Percentiles rank a stretch among this genome's conserved stretches.
Conservation (phyloP, 257 asterid genomes). For the Plantago major region DNA sequence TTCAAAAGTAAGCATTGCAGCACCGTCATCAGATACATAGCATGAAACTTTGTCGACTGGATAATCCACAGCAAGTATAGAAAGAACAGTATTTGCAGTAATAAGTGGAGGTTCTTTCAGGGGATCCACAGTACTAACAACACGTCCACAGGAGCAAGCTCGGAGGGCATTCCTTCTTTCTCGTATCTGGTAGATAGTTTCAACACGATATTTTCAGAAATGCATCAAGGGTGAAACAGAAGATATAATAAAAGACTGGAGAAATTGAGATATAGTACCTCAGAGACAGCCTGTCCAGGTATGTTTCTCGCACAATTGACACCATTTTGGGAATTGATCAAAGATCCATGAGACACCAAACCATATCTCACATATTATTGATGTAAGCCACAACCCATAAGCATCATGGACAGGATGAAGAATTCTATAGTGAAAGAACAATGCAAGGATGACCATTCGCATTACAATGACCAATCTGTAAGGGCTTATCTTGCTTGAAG, state of each 20-base stretch:
- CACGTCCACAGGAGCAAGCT: conserved; percentile 70
- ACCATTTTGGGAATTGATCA: conserved; percentile 94
- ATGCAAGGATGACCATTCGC: conserved; percentile 71
- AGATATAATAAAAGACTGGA: background rate
- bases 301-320: conserved; percentile 80
- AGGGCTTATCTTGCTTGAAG: conserved; percentile 91
- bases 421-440: conserved; percentile 88
- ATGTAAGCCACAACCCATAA: conserved; percentile 87
- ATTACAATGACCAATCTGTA: conserved; percentile 77
- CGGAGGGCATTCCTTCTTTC: conserved; percentile 94
- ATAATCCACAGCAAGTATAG: conserved; percentile 92
- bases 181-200: conserved; percentile 67
- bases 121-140: conserved; percentile 98
- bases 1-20: conserved; percentile 98
- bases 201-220: conserved; percentile 15
- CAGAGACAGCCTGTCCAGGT: conserved; percentile 76
- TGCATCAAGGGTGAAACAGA: too few relatives aligned
- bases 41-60: conserved; percentile 89
- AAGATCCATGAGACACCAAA: conserved; percentile 93
- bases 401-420: conserved; percentile 89
- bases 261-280: conserved; percentile 43
- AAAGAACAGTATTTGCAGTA: conserved; percentile 93
- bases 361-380: conserved; percentile 95
- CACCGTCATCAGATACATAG: conserved; percentile 97
- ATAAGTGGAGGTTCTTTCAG: conserved; percentile 95